Conservation (phyloP, 2,329 filamentous ascomycete genomes). For the Waltergamsia citrina region DNA sequence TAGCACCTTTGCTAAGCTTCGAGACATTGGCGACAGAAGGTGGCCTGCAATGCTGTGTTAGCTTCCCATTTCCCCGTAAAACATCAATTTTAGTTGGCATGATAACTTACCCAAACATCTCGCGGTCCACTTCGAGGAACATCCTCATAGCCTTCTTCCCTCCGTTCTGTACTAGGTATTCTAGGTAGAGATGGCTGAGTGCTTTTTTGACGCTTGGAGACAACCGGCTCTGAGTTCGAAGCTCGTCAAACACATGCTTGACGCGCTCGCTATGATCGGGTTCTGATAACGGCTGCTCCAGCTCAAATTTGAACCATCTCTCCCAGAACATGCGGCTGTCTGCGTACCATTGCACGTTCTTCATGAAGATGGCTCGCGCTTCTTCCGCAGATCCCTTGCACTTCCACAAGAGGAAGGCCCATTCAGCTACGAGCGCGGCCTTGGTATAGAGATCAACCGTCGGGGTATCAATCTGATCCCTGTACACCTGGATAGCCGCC, state of each 20-base stretch:
- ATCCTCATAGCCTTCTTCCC: constrained; percentile 78
- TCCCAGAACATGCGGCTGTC: constrained; percentile 87
- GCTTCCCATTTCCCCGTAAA: neutral
- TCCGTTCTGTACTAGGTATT: constrained; percentile 75
- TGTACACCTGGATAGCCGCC: constrained; percentile 75
- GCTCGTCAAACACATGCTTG: constrained; percentile 68
- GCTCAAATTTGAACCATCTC: constrained; percentile 80
- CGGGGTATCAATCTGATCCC: constrained; percentile 66
- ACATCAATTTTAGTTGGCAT: neutral
- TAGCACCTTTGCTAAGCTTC: constrained; percentile 21
- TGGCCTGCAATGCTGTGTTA: constrained; percentile 23
- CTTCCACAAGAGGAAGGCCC: constrained; percentile 82
- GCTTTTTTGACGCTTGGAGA: constrained; percentile 60
- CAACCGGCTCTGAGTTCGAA: constrained; percentile 65
- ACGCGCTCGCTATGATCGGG: constrained; percentile 63
- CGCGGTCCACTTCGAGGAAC: constrained; percentile 72
- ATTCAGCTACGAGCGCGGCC: constrained; percentile 78
- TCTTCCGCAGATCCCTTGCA: constrained; percentile 72
- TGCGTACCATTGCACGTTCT: constrained; percentile 74
- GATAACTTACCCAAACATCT: constrained; percentile 70
- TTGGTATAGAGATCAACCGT: constrained; percentile 70
- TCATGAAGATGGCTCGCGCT: constrained; percentile 73
- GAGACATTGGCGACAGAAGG: constrained; percentile 31
- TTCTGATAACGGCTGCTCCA: constrained; percentile 63
- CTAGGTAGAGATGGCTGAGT: constrained; percentile 69